These are phyloP conservation scores for Pseudovirgaria hyperparasitica DNA, from an alignment of 2,329 filamentous ascomycete genomes.

Conservation along the genomic window DNA sequence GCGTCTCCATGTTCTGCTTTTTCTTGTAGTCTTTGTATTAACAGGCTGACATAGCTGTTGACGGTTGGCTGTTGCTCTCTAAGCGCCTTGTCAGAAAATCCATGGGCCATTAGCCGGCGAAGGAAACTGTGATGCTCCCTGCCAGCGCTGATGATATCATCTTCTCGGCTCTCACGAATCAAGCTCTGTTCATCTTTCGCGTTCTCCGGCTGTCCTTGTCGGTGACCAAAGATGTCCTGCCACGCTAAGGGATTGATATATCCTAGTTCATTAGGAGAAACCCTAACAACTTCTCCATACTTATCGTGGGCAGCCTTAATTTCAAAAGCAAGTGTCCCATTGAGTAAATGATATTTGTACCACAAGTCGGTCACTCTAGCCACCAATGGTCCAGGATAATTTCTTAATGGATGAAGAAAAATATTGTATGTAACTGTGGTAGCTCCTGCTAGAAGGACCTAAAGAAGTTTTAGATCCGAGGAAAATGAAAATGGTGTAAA, in stretches of 20 bases:
- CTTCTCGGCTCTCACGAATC: too few species aligned
- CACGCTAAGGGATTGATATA: slow-evolving; percentile 7
- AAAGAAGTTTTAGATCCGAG: too few species aligned
- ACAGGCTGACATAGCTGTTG: slow-evolving; percentile 21
- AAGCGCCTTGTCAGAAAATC: slow-evolving; percentile 25
- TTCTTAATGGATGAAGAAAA: slow-evolving; percentile 26
- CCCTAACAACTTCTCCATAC: slow-evolving; percentile 10
- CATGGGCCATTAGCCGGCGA: slow-evolving; percentile 16
- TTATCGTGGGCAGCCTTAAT: slow-evolving; percentile 8
- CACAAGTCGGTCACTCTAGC: slow-evolving; percentile 14
- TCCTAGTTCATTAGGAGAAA: slow-evolving; percentile 9
- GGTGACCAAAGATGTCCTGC: slow-evolving; percentile 8
- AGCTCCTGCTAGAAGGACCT: too few species aligned
- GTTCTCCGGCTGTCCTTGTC: slow-evolving; percentile 8
- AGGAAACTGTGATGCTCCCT: slow-evolving; percentile 17
- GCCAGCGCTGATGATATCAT: slow-evolving; percentile 12
- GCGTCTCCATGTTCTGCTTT: slow-evolving; percentile 4
- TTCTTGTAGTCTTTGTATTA: slow-evolving; percentile 22
- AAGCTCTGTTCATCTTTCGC: too few species aligned
- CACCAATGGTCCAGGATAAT: slow-evolving; percentile 25
- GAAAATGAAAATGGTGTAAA: too few species aligned
- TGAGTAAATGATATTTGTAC: slow-evolving; percentile 10
- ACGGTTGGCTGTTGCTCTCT: slow-evolving; percentile 22
- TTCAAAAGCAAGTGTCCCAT: slow-evolving; percentile 9
- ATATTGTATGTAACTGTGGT: slow-evolving; percentile 31